phyloP scores from a whole-genome alignment of 2,329 filamentous ascomycete species.

The Monosporascus ibericus region DNA sequence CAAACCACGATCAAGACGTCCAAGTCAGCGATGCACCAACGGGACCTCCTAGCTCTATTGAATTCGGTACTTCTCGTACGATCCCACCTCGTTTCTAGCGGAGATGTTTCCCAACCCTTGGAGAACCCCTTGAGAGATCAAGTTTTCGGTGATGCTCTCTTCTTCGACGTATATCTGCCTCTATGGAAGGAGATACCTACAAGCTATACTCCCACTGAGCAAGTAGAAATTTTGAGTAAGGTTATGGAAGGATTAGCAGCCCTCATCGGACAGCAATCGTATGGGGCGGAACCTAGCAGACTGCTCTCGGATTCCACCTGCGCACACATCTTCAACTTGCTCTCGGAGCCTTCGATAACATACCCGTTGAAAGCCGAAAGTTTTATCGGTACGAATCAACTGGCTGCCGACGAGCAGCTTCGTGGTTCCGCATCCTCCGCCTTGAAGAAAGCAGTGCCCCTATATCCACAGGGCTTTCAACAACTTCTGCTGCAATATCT shows the following conservation, averaged over 20 bases:
- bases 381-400: slow-evolving; percentile 7
- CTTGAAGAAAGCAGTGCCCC: slow-evolving; percentile 18
- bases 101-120: slow-evolving; percentile 2
- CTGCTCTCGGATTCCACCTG: slow-evolving; percentile 23
- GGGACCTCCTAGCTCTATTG: slow-evolving; percentile 46
- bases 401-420: slow-evolving; percentile 13
- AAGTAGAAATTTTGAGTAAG: slow-evolving; percentile 18
- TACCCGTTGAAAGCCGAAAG: slow-evolving; percentile 16
- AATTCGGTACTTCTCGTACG: slow-evolving; percentile 38
- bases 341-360: slow-evolving; percentile 19
- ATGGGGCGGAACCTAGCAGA: slow-evolving; percentile 6
- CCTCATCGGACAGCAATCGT: slow-evolving; percentile 20
- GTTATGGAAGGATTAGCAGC: slow-evolving; percentile 22
- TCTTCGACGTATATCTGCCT: slow-evolving; percentile 19
- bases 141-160: slow-evolving; percentile 24
- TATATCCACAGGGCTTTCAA: slow-evolving; percentile 23
- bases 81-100: slow-evolving; percentile 12
- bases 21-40: slow-evolving; percentile 43
- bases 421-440: slow-evolving; percentile 19
- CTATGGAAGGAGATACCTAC: slow-evolving; percentile 18
- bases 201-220: slow-evolving; percentile 11
- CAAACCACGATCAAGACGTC: slow-evolving; percentile 45
- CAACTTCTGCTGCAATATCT: slow-evolving; percentile 23
- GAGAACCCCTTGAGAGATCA: slow-evolving; percentile 17
- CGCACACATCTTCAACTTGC: slow-evolving; percentile 17